Conservation (phyloP, 2,329 filamentous ascomycete species). For the Aspergillus texensis region DNA sequence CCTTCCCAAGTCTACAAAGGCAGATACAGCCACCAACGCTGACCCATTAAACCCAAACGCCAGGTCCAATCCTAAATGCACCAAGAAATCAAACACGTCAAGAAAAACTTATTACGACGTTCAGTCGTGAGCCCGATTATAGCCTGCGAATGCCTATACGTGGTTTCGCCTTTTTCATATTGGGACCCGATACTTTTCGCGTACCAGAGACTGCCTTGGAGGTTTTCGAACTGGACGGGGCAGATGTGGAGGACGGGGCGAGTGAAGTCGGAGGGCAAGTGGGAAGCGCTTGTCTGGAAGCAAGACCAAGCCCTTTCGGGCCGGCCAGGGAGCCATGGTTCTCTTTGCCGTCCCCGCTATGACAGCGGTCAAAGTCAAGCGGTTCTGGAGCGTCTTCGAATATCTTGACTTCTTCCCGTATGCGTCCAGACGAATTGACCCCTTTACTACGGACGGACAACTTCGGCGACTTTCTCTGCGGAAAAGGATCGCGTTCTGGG, state of each 20-base stretch:
- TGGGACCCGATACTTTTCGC: constrained; percentile 28
- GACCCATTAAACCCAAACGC: background rate
- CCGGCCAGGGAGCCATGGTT: constrained; percentile 21
- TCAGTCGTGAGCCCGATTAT: constrained; percentile 18
- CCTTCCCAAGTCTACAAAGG: background rate
- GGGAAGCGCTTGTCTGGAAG: background rate
- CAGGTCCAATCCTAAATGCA: background rate
- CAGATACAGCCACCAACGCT: background rate
- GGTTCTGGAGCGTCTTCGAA: constrained; percentile 34
- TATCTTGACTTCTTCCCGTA: constrained; percentile 34
- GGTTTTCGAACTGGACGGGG: constrained; percentile 19
- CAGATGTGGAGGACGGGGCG: constrained; percentile 8
- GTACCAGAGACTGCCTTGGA: constrained; percentile 19
- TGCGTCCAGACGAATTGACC: constrained; percentile 26
- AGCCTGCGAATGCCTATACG: constrained; percentile 40
- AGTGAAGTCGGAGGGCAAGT: constrained; percentile 6
- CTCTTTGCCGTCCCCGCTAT: constrained; percentile 28
- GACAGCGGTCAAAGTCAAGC: constrained; percentile 15
- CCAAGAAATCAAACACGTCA: background rate
- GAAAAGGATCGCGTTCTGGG: constrained; percentile 23
- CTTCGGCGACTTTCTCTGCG: constrained; percentile 41
- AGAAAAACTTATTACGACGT: background rate
- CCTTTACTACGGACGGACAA: constrained; percentile 29
- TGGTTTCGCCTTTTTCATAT: constrained; percentile 33
- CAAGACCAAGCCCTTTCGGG: constrained; percentile 18